Conservation (phyloP, 2,329 filamentous ascomycete genomes). For the Meredithiella fracta region DNA sequence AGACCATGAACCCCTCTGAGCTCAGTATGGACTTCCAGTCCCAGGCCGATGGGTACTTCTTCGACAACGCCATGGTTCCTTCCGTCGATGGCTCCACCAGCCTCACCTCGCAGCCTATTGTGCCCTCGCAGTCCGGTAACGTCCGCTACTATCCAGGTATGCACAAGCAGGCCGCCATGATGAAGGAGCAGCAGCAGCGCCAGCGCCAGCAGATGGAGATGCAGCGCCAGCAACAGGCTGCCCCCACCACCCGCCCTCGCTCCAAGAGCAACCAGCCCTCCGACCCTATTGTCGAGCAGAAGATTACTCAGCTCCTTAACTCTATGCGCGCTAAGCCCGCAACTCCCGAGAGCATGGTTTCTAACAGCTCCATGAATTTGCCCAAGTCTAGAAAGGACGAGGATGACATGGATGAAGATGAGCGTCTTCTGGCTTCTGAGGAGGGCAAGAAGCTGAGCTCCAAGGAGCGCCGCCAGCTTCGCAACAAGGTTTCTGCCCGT, state of each 20-base stretch:
- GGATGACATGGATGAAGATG: slow-evolving; percentile 97
- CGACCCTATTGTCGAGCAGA: slow-evolving; percentile 71
- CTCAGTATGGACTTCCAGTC: slow-evolving; percentile 46
- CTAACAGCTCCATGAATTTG: slow-evolving; percentile 37
- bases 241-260: slow-evolving; percentile 27
- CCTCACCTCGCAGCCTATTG: slow-evolving; percentile 27
- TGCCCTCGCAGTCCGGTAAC: slow-evolving; percentile 32
- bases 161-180: slow-evolving; percentile 73
- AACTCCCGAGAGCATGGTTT: slow-evolving; percentile 28
- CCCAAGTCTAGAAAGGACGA: slow-evolving; percentile 77
- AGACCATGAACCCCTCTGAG: slow-evolving; percentile 42
- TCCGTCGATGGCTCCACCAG: slow-evolving; percentile 31
- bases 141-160: slow-evolving; percentile 82
- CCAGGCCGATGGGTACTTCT: slow-evolving; percentile 47
- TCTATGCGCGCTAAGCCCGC: slow-evolving; percentile 64
- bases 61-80: slow-evolving; percentile 25
- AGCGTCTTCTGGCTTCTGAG: slow-evolving; percentile 82
- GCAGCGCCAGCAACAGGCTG: slow-evolving; percentile 26
- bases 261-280: slow-evolving; percentile 35
- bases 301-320: slow-evolving; percentile 81
- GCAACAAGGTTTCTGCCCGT: slow-evolving; percentile 96
- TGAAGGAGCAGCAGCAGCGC: slow-evolving; percentile 56
- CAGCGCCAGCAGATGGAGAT: slow-evolving; percentile 37
- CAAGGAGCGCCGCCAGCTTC: slow-evolving; percentile 90
- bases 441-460: slow-evolving; percentile 98